These are phyloP conservation scores for Ogataea corticis DNA, from an alignment of 805 yeast species.

Conservation along the genomic window DNA sequence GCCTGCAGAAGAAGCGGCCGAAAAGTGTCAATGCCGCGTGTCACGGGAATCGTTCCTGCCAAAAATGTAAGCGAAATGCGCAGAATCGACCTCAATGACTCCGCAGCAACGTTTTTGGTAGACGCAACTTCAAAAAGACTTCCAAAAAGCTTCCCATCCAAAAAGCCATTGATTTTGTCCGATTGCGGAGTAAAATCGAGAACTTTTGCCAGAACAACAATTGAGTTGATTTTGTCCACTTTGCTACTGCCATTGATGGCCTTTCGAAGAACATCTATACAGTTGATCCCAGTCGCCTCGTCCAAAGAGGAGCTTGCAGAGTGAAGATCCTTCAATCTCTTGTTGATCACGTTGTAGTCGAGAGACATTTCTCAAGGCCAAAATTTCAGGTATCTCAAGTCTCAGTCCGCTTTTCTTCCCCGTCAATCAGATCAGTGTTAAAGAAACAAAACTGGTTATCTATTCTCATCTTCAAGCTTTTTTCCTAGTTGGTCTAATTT, in stretches of 20 bases:
- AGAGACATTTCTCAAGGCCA: conserved; percentile 3
- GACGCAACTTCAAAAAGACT: conserved; percentile 26
- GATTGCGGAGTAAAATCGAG: conserved; percentile 46
- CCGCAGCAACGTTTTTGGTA: conserved; percentile 21
- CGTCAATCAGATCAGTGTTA: no score
- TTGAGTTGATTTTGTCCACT: conserved; percentile 52
- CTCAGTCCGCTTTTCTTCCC: no score
- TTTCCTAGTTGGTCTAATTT: no score
- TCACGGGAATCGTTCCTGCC: conserved; percentile 44
- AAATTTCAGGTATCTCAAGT: not conserved
- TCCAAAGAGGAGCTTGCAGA: conserved; percentile 22
- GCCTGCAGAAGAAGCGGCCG: conserved; percentile 27
- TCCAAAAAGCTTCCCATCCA: conserved; percentile 28
- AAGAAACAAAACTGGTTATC: no score
- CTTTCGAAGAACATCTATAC: conserved; percentile 31
- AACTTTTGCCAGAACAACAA: conserved; percentile 53
- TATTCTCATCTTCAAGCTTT: no score
- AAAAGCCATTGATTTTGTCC: conserved; percentile 20
- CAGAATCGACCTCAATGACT: conserved; percentile 26
- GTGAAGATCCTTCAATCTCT: conserved; percentile 27
- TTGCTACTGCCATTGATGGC: conserved; percentile 48
- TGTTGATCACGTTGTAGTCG: conserved; percentile 29
- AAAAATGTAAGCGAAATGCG: conserved; percentile 39
- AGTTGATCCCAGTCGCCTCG: conserved; percentile 21
- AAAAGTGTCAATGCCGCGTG: conserved; percentile 33